These are phyloP conservation scores for Aspergillus ellipticus DNA, from an alignment of 495 filamentous ascomycete genomes.

Conservation along the genomic window DNA sequence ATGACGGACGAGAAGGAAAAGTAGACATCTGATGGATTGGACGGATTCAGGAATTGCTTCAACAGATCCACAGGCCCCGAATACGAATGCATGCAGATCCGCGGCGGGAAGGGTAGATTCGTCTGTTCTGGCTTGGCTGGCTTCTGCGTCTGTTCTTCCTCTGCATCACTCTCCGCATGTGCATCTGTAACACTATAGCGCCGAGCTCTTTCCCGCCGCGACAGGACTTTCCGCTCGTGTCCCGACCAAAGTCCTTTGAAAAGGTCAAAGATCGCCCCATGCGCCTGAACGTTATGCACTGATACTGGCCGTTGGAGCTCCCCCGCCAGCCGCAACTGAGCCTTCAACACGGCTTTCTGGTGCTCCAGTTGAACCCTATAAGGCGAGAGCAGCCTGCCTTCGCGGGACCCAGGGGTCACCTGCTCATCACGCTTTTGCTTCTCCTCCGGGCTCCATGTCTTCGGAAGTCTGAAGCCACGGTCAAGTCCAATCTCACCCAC, in stretches of 20 bases:
- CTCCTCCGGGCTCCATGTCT: conserved; percentile 52
- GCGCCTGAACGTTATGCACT: conserved; percentile 87
- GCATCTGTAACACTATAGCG: conserved; percentile 32
- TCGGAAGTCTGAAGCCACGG: conserved; percentile 77
- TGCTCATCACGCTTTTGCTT: conserved; percentile 47
- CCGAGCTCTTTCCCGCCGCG: conserved; percentile 56
- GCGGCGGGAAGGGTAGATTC: conserved; percentile 72
- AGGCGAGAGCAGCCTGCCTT: conserved; percentile 69
- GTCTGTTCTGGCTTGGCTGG: conserved; percentile 24
- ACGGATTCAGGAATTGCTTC: conserved; percentile 71
- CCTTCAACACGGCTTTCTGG: conserved; percentile 68
- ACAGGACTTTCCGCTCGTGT: conserved; percentile 65
- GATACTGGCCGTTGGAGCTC: conserved; percentile 77
- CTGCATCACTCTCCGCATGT: conserved; percentile 27
- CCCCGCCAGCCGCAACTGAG: conserved; percentile 83
- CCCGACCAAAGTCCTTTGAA: conserved; percentile 77
- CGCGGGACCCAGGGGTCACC: conserved; percentile 78
- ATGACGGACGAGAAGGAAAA: conserved; percentile 86
- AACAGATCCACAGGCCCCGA: conserved; percentile 74
- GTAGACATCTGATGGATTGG: conserved; percentile 73
- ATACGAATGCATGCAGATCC: conserved; percentile 92
- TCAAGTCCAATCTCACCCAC: conserved; percentile 91
- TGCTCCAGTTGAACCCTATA: conserved; percentile 75
- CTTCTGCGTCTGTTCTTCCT: conserved; percentile 25
- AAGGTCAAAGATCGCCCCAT: conserved; percentile 75